These are phyloP conservation scores for Rhizoctonia solani DNA, from an alignment of 1,284 basidiomycete species.

Conservation along the genomic window DNA sequence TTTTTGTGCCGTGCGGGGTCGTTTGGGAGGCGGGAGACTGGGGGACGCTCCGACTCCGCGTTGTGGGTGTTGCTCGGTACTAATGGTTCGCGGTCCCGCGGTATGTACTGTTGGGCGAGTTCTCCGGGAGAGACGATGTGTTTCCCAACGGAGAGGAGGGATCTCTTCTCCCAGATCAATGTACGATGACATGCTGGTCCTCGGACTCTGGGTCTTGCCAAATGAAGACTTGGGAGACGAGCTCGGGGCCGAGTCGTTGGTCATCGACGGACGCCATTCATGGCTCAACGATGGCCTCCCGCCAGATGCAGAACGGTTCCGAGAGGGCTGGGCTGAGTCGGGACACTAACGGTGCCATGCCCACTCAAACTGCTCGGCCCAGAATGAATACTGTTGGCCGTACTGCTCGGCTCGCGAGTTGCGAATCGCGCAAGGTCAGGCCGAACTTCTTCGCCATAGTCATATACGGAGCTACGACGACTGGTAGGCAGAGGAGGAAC, in stretches of 20 bases:
- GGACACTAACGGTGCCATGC: not conserved
- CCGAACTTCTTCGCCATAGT: slow-evolving; percentile 18
- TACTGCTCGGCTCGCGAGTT: too few relatives aligned
- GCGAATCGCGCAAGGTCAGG: not conserved
- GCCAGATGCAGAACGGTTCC: not conserved
- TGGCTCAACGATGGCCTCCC: too few relatives aligned
- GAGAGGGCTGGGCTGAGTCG: not conserved
- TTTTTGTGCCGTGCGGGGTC: not conserved
- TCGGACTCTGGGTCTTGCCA: slow-evolving; percentile 16
- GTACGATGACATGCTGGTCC: slow-evolving; percentile 30
- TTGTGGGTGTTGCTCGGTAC: not conserved
- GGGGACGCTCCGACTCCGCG: not conserved
- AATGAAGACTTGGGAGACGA: slow-evolving; percentile 27
- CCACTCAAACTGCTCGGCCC: slow-evolving; percentile 1
- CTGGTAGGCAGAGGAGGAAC: slow-evolving; percentile 21
- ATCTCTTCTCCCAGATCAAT: not conserved
- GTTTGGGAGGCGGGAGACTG: slow-evolving; percentile 19
- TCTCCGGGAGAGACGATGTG: slow-evolving; percentile 28
- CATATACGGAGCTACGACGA: slow-evolving; percentile 15
- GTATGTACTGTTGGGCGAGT: slow-evolving; percentile 9
- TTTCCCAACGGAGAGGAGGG: slow-evolving; percentile 21
- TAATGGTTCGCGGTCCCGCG: not conserved
- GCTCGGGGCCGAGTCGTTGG: slow-evolving; percentile 10
- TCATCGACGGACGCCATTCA: slow-evolving; percentile 7
- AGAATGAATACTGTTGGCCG: not conserved